A percentile compares a stretch with the other conserved stretches of the same genome.
Conservation (phyloP, 164 flowering plant genomes). For the Dillenia suffruticosa region DNA sequence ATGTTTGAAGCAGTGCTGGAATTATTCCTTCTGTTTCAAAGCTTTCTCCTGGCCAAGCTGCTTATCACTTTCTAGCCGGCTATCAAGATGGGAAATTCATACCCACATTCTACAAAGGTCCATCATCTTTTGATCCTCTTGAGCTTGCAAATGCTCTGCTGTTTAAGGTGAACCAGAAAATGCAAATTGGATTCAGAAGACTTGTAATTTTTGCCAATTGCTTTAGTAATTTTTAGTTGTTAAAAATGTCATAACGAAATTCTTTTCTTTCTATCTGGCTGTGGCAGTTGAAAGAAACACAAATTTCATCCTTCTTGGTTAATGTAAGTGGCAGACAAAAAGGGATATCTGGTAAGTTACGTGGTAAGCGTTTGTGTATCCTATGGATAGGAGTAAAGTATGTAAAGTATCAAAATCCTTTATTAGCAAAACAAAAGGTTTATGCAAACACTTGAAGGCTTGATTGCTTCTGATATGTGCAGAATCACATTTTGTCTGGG, state of each 20-base stretch:
- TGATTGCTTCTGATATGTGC: background rate
- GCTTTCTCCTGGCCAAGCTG: constrained; percentile 57
- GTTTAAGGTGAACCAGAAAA: constrained; percentile 27
- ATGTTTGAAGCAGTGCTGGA: constrained; percentile 35
- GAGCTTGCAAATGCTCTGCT: constrained; percentile 44
- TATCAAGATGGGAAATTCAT: constrained; percentile 49
- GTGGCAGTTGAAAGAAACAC: constrained; percentile 40
- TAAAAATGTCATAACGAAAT: background rate
- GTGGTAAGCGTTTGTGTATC: too few relatives aligned
- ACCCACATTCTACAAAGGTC: constrained; percentile 38
- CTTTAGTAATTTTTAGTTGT: background rate
- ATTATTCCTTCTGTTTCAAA: constrained; percentile 38
- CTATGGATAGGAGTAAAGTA: background rate
- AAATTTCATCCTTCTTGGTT: constrained; percentile 38
- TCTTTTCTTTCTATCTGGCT: constrained; percentile 8
- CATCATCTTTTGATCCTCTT: constrained; percentile 34
- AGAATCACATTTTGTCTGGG: background rate
- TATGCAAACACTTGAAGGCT: background rate
- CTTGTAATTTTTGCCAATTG: background rate
- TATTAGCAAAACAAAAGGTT: too few relatives aligned
- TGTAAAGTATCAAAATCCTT: background rate
- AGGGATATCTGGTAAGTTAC: constrained; percentile 31
- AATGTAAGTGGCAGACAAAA: constrained; percentile 37
- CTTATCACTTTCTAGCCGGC: constrained; percentile 56
- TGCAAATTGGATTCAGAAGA: too few relatives aligned